phyloP scores from a whole-genome alignment of 139 green algal genomes.

The Chlorella sp. region DNA sequence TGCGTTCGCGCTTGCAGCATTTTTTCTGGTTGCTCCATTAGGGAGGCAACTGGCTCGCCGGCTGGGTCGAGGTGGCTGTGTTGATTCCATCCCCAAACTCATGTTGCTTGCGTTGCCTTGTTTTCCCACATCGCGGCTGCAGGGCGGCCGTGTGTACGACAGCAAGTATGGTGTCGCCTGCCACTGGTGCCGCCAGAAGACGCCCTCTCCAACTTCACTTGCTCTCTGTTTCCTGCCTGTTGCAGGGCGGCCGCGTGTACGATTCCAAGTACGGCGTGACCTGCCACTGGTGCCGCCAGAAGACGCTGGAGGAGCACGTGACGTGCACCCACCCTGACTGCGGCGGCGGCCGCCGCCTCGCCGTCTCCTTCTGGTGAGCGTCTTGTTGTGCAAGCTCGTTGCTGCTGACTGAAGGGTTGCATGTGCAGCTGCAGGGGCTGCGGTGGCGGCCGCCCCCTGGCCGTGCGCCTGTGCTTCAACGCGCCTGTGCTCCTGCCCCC shows the following conservation, averaged over 20 bases:
- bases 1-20: conserved; percentile 20
- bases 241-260: conserved; percentile 76
- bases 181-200: conserved; percentile 92
- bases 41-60: too few relatives aligned
- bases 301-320: conserved; percentile 78
- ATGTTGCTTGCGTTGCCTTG: too few relatives aligned
- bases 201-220: too few relatives aligned
- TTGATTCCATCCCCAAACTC: too few relatives aligned
- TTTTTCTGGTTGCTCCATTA: too few relatives aligned
- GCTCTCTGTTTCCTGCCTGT: too few relatives aligned
- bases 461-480: too few relatives aligned
- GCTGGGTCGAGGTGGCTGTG: too few relatives aligned
- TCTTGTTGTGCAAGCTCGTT: not conserved
- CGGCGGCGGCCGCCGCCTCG: conserved; percentile 58
- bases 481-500: conserved; percentile 28
- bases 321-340: conserved; percentile 69
- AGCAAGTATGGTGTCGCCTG: conserved; percentile 76
- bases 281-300: conserved; percentile 91
- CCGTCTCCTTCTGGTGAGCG: conserved; percentile 74
- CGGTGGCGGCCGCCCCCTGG: too few relatives aligned
- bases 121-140: conserved; percentile 1
- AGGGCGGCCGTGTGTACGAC: conserved; percentile 82
- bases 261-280: conserved; percentile 77
- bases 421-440: too few relatives aligned
- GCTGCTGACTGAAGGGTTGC: not conserved